A percentile compares a stretch with the other conserved stretches of the same genome.
Conservation (phyloP, 1,284 basidiomycete genomes). For the Trichosporon faecale region DNA sequence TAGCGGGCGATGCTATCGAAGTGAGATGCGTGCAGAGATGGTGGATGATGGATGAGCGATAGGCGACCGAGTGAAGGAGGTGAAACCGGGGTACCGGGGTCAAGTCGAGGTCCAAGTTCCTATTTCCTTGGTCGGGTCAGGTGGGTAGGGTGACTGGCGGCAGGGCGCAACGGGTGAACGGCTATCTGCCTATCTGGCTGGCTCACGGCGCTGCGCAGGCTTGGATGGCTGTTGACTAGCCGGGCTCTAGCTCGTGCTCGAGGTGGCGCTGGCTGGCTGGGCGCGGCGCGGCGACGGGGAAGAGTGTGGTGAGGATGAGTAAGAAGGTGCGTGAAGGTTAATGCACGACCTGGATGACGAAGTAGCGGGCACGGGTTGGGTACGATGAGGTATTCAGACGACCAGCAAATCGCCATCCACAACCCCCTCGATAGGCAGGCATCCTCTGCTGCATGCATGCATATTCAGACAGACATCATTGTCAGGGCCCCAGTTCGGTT, state of each 20-base stretch:
- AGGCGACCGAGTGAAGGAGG: background rate
- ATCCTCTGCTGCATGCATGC: background rate
- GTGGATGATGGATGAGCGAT: background rate
- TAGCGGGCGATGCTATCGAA: background rate
- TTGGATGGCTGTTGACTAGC: background rate
- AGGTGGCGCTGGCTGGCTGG: too few species aligned
- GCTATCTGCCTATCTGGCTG: background rate
- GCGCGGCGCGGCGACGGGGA: too few species aligned
- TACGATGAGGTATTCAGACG: background rate
- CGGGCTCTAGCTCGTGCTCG: background rate
- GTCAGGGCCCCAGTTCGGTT: background rate
- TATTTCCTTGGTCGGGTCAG: background rate
- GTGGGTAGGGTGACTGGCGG: background rate
- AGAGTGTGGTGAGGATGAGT: too few species aligned
- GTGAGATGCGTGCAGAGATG: background rate
- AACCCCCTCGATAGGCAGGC: background rate
- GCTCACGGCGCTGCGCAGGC: background rate
- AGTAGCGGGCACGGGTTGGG: too few species aligned
- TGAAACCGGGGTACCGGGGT: constrained; percentile 1
- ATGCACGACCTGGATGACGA: background rate
- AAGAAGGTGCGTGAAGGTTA: background rate
- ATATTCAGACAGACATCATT: background rate
- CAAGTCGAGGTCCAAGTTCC: background rate
- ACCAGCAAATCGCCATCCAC: background rate
- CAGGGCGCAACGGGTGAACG: too few species aligned